phyloP scores from a whole-genome alignment of 352 stramenopile genomes.

The Globisporangium splendens region DNA sequence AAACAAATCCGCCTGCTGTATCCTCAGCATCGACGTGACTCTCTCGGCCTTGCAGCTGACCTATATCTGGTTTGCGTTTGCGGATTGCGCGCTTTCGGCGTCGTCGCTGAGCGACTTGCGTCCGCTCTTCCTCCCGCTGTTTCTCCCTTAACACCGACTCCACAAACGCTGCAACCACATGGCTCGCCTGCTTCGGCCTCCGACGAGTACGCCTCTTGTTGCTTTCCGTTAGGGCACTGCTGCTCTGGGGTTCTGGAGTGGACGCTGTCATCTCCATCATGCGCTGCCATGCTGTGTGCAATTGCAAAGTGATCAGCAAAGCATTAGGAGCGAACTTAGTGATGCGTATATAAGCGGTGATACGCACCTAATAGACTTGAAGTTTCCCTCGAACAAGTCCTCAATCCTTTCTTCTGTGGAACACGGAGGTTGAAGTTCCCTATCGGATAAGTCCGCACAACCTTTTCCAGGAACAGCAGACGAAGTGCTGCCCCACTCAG shows the following conservation, averaged over 20 bases:
- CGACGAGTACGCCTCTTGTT: not conserved
- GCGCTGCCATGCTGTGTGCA: too few species aligned
- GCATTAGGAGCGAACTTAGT: too few species aligned
- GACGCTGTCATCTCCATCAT: too few species aligned
- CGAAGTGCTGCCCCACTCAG: too few species aligned
- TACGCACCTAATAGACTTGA: too few species aligned
- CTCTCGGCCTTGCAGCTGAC: not conserved
- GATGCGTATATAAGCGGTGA: too few species aligned
- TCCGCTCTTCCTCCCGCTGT: constrained; percentile 1
- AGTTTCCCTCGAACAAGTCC: too few species aligned
- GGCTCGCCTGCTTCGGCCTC: not conserved
- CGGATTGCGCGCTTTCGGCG: constrained; percentile 10
- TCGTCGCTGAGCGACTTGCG: constrained; percentile 1
- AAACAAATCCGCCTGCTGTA: not conserved
- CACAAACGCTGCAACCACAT: constrained; percentile 2
- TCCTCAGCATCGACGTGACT: not conserved
- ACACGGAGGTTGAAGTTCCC: not conserved
- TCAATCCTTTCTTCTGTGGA: too few species aligned
- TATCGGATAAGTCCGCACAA: not conserved
- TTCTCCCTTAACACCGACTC: constrained; percentile 3
- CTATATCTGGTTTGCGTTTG: not conserved
- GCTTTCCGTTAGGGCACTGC: not conserved
- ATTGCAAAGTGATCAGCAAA: too few species aligned
- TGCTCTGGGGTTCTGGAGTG: not conserved
- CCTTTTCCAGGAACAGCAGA: too few species aligned